These are phyloP conservation scores for Candida maesae DNA, from an alignment of 805 yeast species.

Conservation along the genomic window DNA sequence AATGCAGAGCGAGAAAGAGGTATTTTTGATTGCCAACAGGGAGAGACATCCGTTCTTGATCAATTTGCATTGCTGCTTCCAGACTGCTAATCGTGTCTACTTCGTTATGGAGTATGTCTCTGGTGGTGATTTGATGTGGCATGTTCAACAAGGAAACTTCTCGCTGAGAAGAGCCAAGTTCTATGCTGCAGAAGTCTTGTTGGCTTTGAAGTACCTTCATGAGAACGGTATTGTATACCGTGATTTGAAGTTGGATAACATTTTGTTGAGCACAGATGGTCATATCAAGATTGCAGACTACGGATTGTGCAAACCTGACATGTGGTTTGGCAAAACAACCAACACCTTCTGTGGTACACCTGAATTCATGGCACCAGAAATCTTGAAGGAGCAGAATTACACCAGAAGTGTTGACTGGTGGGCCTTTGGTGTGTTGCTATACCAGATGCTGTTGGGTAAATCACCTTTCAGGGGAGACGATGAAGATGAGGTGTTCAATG, in stretches of 20 bases:
- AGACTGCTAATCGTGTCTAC: constrained; percentile 94
- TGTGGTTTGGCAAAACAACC: constrained; percentile 83
- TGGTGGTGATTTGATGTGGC: constrained; percentile 99
- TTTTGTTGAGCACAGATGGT: constrained; percentile 82
- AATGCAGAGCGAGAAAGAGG: constrained; percentile 91
- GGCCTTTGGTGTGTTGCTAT: constrained; percentile 96
- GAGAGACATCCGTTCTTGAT: constrained; percentile 91
- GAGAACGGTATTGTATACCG: constrained; percentile 95
- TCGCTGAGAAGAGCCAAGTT: constrained; percentile 91
- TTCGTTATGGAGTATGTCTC: constrained; percentile 98
- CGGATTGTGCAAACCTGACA: constrained; percentile 92
- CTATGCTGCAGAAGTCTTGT: constrained; percentile 92
- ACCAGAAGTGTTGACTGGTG: constrained; percentile 98
- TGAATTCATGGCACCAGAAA: constrained; percentile 99
- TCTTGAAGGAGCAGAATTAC: constrained; percentile 86
- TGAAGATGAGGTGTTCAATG: constrained; percentile 95
- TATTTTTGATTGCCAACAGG: constrained; percentile 75
- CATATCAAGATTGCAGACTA: constrained; percentile 97
- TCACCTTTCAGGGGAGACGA: constrained; percentile 98
- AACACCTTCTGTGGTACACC: constrained; percentile 99
- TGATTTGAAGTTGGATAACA: constrained; percentile 93
- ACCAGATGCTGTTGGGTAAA: constrained; percentile 94
- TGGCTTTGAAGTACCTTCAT: constrained; percentile 90
- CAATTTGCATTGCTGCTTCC: constrained; percentile 92
- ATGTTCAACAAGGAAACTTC: constrained; percentile 88